Evolutionary conservation across 768 basidiomycete species (phyloP), one percentile per base, ranked within the genome.

Genomic region (Tricholoma sp.): DNA sequence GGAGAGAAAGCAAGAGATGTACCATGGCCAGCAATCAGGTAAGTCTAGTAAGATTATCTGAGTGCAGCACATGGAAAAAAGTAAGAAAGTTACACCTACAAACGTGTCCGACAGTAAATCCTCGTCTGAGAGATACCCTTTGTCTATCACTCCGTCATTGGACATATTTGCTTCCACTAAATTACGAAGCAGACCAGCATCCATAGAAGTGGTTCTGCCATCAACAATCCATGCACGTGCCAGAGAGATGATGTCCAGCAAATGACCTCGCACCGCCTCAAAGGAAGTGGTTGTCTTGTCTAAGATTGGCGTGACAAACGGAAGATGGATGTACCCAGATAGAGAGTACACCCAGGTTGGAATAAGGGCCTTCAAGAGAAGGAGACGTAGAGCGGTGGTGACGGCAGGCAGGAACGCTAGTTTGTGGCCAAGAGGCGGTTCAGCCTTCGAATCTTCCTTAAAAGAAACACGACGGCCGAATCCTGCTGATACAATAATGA

Each of bases 1-100:
- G 8, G 16, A 12, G 24, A 32, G n/a, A 16, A 27, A 31, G 3
- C 7, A 52, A 18, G 46, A 34, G 41, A 34, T 69, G 5, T 55
- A 77, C 79, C 79, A 61, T 79, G 78, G 11, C 79, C 80, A n/a
- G 78, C 79, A 21, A 82, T 63, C 22, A 80, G 69, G 61, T 80
- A 81, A 3, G 64, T 63, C 80, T 81, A 35, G 9, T 10, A 0
- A 52, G 5, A 57, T 41, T 22, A 14, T 22, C 12, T 46, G 18
- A 53, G 7, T 27, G 0, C 39, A 37, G 16, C 52, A 49, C n/a
- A 16, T 2, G 2, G 22, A 31, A 18, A 18, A 5, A 31, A 41
- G 10, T 2, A 24, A 47, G 39, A 35, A 2, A 35, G 22, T 7
- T 9, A 5, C 14, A 67, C 76, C 59, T 61, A 80, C 81, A 61